Conservation (phyloP, 164 flowering plant species). For the Akebia trifoliata region DNA sequence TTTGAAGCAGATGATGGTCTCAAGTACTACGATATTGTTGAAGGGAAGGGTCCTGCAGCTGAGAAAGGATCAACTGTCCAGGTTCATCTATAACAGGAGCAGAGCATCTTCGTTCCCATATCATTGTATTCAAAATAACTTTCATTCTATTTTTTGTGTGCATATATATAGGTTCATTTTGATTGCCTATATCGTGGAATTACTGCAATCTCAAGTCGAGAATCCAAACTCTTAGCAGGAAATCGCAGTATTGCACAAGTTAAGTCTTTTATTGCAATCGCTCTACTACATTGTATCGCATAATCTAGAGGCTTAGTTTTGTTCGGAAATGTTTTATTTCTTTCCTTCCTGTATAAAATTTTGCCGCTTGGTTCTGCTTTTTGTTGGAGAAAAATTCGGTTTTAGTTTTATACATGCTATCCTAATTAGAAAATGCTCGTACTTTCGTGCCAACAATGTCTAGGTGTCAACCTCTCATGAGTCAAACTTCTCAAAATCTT, state of each 20-base stretch:
- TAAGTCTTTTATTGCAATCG: not conserved
- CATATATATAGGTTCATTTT: constrained; percentile 82
- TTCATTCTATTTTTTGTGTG: not conserved
- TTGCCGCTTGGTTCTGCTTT: too few species aligned
- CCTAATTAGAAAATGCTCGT: too few species aligned
- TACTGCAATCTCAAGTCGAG: constrained; percentile 86
- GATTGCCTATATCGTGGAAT: constrained; percentile 84
- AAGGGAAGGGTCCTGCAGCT: constrained; percentile 79
- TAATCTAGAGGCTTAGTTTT: not conserved
- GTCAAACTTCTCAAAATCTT: too few species aligned
- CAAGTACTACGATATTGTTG: constrained; percentile 79
- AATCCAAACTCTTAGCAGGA: constrained; percentile 88
- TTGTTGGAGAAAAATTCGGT: too few species aligned
- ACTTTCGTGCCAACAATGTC: too few species aligned
- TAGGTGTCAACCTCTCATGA: too few species aligned
- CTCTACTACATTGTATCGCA: not conserved
- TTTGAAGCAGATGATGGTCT: constrained; percentile 73
- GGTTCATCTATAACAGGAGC: constrained; percentile 35
- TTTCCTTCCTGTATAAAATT: too few species aligned
- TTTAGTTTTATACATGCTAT: too few species aligned
- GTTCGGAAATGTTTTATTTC: not conserved
- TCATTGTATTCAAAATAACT: not conserved
- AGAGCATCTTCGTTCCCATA: constrained; percentile 1
- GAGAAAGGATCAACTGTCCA: constrained; percentile 73
- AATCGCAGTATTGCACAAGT: constrained; percentile 92